Evolutionary conservation across 2,329 filamentous ascomycete species (phyloP).

Genomic region (Aspergillus sp.): DNA sequence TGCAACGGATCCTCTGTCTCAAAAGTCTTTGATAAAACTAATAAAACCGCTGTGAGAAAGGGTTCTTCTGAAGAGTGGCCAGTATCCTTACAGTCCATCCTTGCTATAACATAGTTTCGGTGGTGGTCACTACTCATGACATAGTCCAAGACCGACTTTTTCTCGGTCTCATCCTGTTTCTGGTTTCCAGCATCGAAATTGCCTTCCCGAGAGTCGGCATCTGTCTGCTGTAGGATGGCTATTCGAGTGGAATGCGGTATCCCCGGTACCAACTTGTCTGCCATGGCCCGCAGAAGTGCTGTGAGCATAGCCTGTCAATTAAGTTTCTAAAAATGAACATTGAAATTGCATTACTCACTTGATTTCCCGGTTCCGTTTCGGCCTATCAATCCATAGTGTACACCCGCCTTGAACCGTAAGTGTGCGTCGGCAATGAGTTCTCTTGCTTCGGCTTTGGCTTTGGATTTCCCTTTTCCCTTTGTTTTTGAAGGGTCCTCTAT

Average conservation of each 20-base stretch:
- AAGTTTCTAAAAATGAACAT: not conserved
- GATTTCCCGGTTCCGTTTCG: conserved; percentile 83
- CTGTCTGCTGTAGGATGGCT: conserved; percentile 69
- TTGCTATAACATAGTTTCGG: conserved; percentile 57
- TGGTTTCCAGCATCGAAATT: conserved; percentile 17
- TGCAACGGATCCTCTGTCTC: conserved; percentile 58
- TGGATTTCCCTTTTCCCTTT: conserved; percentile 45
- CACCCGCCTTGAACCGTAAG: conserved; percentile 69
- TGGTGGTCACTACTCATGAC: conserved; percentile 57
- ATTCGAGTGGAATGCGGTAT: conserved; percentile 66
- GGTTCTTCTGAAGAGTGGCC: not conserved
- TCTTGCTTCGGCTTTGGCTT: conserved; percentile 51
- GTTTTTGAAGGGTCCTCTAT: conserved; percentile 22
- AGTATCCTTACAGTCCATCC: conserved; percentile 56
- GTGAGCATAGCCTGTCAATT: conserved; percentile 1
- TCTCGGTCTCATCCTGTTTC: conserved; percentile 16
- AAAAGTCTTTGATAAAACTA: conserved; percentile 60
- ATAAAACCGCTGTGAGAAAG: not conserved
- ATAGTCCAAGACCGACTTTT: conserved; percentile 62
- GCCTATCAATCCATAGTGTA: conserved; percentile 75
- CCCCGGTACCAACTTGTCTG: conserved; percentile 75
- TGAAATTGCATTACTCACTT: conserved; percentile 47
- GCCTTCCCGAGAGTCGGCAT: conserved; percentile 33
- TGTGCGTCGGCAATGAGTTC: conserved; percentile 72
- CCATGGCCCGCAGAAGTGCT: conserved; percentile 73